Percentiles rank a stretch among this genome's conserved stretches.
phyloP scores from a whole-genome alignment of 306 rosid genomes.

The Hippophae gyantsensis region DNA sequence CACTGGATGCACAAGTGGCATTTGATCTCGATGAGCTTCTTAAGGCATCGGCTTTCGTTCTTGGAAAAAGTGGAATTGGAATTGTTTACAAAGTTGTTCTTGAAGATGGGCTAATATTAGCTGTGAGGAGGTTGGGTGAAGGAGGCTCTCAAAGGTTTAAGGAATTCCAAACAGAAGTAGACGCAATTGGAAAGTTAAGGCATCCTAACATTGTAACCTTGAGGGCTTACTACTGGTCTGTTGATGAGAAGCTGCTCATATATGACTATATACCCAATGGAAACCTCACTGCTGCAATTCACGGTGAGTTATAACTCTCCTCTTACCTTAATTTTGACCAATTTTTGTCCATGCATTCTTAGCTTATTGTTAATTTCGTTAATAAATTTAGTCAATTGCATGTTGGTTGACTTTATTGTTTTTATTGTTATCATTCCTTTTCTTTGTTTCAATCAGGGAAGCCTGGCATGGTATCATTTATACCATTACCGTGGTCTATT shows the following conservation, averaged over 20 bases:
- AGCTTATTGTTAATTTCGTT: background rate
- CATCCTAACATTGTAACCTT: constrained; percentile 80
- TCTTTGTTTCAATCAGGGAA: constrained; percentile 41
- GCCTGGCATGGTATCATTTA: constrained; percentile 49
- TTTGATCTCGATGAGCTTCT: constrained; percentile 98
- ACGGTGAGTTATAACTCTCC: constrained; percentile 37
- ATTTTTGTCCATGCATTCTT: background rate
- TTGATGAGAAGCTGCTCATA: constrained; percentile 93
- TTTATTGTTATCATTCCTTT: constrained; percentile 26
- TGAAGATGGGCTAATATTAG: constrained; percentile 79
- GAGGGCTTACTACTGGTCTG: constrained; percentile 96
- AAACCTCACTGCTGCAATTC: constrained; percentile 79
- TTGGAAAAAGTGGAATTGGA: constrained; percentile 92
- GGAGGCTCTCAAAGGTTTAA: constrained; percentile 97
- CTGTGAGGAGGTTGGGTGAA: constrained; percentile 94
- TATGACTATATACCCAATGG: constrained; percentile 88
- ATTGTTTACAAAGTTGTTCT: constrained; percentile 96
- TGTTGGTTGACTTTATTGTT: constrained; percentile 2
- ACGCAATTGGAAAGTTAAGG: constrained; percentile 89
- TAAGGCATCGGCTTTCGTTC: constrained; percentile 95
- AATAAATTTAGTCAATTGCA: background rate
- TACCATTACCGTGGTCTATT: constrained; percentile 55
- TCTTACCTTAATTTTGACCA: background rate
- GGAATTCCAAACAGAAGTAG: constrained; percentile 96
- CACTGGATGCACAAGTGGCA: constrained; percentile 66